These are phyloP conservation scores for Peterozyma xylosa DNA, from an alignment of 805 yeast genomes.

Conservation along the genomic window DNA sequence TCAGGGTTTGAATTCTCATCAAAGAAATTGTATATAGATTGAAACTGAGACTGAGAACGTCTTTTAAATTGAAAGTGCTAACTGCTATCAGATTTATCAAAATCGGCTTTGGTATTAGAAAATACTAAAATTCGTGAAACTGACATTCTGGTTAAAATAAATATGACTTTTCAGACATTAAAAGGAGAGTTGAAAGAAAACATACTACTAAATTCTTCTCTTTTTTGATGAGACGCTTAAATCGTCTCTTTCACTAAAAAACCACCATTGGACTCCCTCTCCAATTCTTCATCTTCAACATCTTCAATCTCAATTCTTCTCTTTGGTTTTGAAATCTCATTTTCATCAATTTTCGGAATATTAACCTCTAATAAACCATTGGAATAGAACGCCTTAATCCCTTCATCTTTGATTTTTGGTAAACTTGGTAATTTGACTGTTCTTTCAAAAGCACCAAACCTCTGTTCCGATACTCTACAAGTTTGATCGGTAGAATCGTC, in stretches of 20 bases:
- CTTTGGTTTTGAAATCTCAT: slow-evolving; percentile 28
- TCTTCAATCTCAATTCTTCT: slow-evolving; percentile 38
- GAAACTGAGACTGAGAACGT: no score
- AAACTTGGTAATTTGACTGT: slow-evolving; percentile 45
- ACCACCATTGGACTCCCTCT: slow-evolving; percentile 11
- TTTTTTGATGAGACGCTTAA: no score
- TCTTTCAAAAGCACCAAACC: slow-evolving; percentile 52
- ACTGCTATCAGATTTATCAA: no score
- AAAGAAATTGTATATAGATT: no score
- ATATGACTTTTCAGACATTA: no score
- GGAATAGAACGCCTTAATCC: slow-evolving; percentile 42
- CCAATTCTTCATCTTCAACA: slow-evolving; percentile 40
- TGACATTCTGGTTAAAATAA: no score
- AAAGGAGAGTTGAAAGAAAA: no score
- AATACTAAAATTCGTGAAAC: no score
- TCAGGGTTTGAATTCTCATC: no score
- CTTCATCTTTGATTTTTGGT: slow-evolving; percentile 45
- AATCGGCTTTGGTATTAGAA: no score
- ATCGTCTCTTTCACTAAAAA: not conserved
- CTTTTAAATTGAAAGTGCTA: no score
- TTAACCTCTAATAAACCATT: slow-evolving; percentile 48
- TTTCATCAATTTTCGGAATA: slow-evolving; percentile 37
- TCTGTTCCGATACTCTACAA: slow-evolving; percentile 43
- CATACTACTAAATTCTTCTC: no score
- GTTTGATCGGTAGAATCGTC: slow-evolving; percentile 21